Evolutionary conservation across 805 yeast genomes (phyloP).

Genomic region (Lachancea fermentati): DNA sequence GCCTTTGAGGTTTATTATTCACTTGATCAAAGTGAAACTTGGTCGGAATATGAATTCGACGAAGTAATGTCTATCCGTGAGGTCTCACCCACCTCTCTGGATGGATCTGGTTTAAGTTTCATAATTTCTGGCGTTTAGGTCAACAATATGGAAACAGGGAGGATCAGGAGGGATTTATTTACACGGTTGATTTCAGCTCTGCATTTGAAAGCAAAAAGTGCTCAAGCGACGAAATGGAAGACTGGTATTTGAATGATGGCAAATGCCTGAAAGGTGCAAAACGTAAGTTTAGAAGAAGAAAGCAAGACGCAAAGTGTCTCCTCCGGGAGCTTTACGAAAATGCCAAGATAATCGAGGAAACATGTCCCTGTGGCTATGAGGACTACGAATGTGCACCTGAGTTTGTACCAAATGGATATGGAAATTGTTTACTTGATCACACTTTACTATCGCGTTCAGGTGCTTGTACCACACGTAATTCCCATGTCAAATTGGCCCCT

Average conservation of each 20-base stretch:
- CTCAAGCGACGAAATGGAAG: conserved; percentile 53
- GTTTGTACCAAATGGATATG: conserved; percentile 34
- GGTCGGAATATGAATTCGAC: conserved; percentile 50
- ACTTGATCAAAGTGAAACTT: conserved; percentile 65
- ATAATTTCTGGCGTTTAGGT: conserved; percentile 41
- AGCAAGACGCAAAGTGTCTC: conserved; percentile 55
- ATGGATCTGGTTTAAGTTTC: conserved; percentile 62
- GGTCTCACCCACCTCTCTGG: conserved; percentile 50
- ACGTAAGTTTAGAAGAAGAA: conserved; percentile 60
- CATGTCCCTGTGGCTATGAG: conserved; percentile 56
- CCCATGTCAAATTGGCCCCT: conserved; percentile 15
- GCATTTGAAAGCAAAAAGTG: conserved; percentile 46
- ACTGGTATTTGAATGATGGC: conserved; percentile 39
- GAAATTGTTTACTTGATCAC: conserved; percentile 44
- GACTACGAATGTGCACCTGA: conserved; percentile 71
- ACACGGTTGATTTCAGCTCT: conserved; percentile 47
- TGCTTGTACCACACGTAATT: conserved; percentile 14
- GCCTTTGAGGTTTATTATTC: conserved; percentile 46
- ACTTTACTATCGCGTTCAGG: conserved; percentile 17
- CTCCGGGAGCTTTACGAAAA: conserved; percentile 35
- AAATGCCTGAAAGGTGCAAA: conserved; percentile 64
- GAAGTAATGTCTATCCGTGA: conserved; percentile 36
- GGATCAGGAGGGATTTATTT: conserved; percentile 10
- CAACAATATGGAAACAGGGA: conserved; percentile 12
- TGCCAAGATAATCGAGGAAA: conserved; percentile 39